A percentile compares a stretch with the other conserved stretches of the same genome.
phyloP scores from a whole-genome alignment of 805 yeast species.

The Lachancea quebecensis region DNA sequence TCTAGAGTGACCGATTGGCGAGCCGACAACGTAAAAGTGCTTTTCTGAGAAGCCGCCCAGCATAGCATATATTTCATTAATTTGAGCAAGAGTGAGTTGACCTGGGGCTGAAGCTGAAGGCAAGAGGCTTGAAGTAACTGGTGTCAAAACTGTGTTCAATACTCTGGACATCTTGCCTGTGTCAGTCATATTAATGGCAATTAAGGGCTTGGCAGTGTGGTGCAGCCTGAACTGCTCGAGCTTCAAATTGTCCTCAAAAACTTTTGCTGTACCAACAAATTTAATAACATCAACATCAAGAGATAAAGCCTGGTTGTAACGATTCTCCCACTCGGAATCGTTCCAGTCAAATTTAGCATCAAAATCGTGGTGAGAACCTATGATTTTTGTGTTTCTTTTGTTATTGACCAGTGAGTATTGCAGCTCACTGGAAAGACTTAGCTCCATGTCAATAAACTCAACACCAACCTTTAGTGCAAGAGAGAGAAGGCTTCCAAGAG shows the following conservation, averaged over 20 bases:
- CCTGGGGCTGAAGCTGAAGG: constrained; percentile 77
- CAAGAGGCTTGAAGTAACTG: constrained; percentile 67
- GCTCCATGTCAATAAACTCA: constrained; percentile 74
- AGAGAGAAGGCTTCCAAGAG: constrained; percentile 44
- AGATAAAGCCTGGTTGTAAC: constrained; percentile 58
- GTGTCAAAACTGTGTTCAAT: constrained; percentile 68
- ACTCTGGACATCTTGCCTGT: constrained; percentile 75
- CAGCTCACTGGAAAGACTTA: constrained; percentile 55
- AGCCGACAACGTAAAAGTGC: constrained; percentile 69
- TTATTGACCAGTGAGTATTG: constrained; percentile 44
- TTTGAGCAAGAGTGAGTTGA: constrained; percentile 58
- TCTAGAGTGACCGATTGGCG: constrained; percentile 78
- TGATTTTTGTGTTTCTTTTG: constrained; percentile 59
- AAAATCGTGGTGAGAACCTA: constrained; percentile 80
- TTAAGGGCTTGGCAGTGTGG: constrained; percentile 54
- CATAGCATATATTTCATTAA: constrained; percentile 47
- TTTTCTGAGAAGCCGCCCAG: constrained; percentile 58
- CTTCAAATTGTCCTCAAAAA: constrained; percentile 58
- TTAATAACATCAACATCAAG: constrained; percentile 69
- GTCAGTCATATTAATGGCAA: constrained; percentile 78
- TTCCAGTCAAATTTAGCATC: constrained; percentile 58
- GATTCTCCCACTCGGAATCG: constrained; percentile 64
- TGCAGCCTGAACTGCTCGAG: constrained; percentile 61
- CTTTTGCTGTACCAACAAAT: constrained; percentile 71
- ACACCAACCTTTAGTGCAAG: constrained; percentile 73